Evolutionary conservation across 305 asterid genomes (phyloP), one percentile per base, ranked within the genome.

Genomic region (Fraxinus floribunda): DNA sequence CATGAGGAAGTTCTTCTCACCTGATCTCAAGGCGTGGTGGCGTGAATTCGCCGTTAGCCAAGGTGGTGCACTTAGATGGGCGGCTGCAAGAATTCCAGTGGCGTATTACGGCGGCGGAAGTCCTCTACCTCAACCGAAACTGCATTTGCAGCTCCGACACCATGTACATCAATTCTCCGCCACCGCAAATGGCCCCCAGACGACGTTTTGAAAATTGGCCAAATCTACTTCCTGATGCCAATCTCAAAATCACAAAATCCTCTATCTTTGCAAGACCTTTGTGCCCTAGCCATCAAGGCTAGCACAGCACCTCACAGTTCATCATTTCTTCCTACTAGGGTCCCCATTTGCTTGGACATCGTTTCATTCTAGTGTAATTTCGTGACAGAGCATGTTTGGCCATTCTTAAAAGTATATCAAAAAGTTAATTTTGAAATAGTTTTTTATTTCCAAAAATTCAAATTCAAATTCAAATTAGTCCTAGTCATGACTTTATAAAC

Each of bases 211-310:
- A 90, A 85, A 78, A 79, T 80, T 16, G 93, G 89, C 49, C 93
- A 92, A 68, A 88, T 92, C 16, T 92, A 92, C 78, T 92, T 92
- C 86, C 81, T 90, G 49, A 44, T 91, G 76, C 94, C 97, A 73
- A 73, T 85, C 72, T 78, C 90, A 0, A 90, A 85, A 88, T 82
- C 85, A 3, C 87, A 30, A 5, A 34, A 73, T 15, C 88, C 90
- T 75, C 83, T 82, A 72, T 81, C 90, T 11, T 85, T 91, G 7
- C 88, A 83, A 24, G 89, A 83, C 52, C 87, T 87, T 75, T 89
- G 89, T 82, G 81, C 26, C 38, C 83, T 91, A 22, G 94, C 95
- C 79, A 87, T 89, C 57, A 91, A 87, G 80, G 91, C 91, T 7
- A 85, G 87, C 88, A 20, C 72, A 9, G 87, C 86, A 1, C 82